Percentiles rank a stretch among this genome's conserved stretches.
Conservation (phyloP, 441 rosid genomes). For the Flueggea neowawraea region DNA sequence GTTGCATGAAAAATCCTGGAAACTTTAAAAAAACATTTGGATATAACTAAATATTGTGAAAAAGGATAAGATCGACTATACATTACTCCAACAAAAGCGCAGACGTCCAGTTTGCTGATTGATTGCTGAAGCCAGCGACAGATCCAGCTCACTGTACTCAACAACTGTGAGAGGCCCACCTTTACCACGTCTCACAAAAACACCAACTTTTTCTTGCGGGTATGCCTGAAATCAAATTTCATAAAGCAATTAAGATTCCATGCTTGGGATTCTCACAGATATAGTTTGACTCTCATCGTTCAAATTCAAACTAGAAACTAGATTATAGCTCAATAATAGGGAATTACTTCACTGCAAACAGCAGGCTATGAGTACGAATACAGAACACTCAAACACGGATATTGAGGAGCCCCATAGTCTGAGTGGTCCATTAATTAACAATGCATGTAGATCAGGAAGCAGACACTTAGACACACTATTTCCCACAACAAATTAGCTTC, state of each 20-base stretch:
- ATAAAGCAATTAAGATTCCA: slow-evolving; percentile 12
- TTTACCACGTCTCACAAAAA: slow-evolving; percentile 96
- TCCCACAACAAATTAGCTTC: background rate
- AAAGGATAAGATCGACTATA: slow-evolving; percentile 30
- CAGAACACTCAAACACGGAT: no score
- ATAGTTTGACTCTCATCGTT: no score
- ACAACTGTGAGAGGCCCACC: slow-evolving; percentile 98
- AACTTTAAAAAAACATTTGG: no score
- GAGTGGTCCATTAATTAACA: no score
- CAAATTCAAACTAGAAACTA: no score
- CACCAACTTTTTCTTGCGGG: slow-evolving; percentile 98
- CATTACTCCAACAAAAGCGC: slow-evolving; percentile 99
- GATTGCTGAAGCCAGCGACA: slow-evolving; percentile 81
- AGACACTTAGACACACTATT: background rate
- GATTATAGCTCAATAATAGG: no score
- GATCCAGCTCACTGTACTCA: slow-evolving; percentile 96
- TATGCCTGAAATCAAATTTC: slow-evolving; percentile 60
- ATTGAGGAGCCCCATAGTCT: no score
- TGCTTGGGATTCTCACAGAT: no score
- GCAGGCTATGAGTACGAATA: no score
- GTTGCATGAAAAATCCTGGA: no score
- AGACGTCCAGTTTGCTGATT: slow-evolving; percentile 97
- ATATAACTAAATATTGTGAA: background rate
- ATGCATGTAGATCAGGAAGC: background rate
- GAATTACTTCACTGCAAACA: no score